These are phyloP conservation scores for Leccinum fallax DNA, from an alignment of 1,284 basidiomycete species.

Conservation along the genomic window DNA sequence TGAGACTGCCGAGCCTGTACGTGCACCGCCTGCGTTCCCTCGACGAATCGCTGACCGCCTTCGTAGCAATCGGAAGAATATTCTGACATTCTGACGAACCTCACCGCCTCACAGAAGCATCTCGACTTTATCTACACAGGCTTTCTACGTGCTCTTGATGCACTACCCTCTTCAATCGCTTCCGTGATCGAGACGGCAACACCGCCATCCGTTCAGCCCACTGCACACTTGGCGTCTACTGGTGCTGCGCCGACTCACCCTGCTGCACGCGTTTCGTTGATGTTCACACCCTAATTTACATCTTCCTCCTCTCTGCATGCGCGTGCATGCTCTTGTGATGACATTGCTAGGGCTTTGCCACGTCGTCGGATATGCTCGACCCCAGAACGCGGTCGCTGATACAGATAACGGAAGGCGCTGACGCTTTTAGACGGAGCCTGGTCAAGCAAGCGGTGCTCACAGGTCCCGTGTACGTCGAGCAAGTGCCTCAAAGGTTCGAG, in stretches of 20 bases:
- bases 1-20: conserved; percentile 71
- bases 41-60: conserved; percentile 11
- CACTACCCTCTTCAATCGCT: conserved; percentile 52
- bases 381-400: no score
- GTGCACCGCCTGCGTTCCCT: conserved; percentile 29
- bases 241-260: conserved; percentile 33
- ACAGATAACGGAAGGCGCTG: no score
- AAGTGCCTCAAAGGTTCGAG: conserved; percentile 20
- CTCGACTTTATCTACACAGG: conserved; percentile 77
- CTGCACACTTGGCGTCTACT: conserved; percentile 34
- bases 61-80: conserved; percentile 79
- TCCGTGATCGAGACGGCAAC: conserved; percentile 60
- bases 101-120: conserved; percentile 76
- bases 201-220: conserved; percentile 52
- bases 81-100: conserved; percentile 82
- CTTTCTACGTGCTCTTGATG: conserved; percentile 64
- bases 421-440: no score
- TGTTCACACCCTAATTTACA: no score
- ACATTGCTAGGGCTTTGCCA: conserved; percentile 20
- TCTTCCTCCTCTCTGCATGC: background rate
- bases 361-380: conserved; percentile 22
- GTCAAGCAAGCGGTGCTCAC: no score
- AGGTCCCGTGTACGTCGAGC: conserved; percentile 25
- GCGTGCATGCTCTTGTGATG: background rate
- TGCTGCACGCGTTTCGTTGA: no score